Percentiles rank a stretch among this genome's conserved stretches.
Conservation (phyloP, 2,329 filamentous ascomycete species). For the Scleromitrula shiraiana region DNA sequence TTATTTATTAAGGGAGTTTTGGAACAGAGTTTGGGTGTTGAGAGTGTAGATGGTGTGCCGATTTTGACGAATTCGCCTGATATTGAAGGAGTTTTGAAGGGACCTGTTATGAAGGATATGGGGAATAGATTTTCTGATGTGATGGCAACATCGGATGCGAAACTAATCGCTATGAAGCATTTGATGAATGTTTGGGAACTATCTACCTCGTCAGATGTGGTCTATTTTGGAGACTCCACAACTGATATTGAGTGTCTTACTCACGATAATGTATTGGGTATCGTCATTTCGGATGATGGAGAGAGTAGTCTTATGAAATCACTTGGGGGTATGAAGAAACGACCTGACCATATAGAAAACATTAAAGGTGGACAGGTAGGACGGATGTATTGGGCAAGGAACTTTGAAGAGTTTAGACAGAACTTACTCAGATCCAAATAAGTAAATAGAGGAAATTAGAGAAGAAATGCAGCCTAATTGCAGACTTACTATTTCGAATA, state of each 20-base stretch:
- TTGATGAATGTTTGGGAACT: constrained; percentile 11
- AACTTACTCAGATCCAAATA: too few species aligned
- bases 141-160: constrained; percentile 21
- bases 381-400: not conserved
- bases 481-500: too few species aligned
- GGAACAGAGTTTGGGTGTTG: not conserved
- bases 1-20: constrained; percentile 22
- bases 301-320: constrained; percentile 16
- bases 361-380: not conserved
- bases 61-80: constrained; percentile 18
- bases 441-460: too few species aligned
- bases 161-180: constrained; percentile 18
- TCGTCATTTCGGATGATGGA: constrained; percentile 19
- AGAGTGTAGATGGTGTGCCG: not conserved
- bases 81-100: constrained; percentile 16
- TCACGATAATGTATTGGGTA: constrained; percentile 16
- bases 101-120: not conserved
- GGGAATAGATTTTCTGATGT: constrained; percentile 2
- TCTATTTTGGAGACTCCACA: constrained; percentile 28
- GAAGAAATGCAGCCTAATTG: too few species aligned
- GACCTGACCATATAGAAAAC: not conserved
- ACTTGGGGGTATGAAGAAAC: not conserved
- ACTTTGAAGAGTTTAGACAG: not conserved
- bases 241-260: constrained; percentile 28
- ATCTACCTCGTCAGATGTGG: not conserved